Evolutionary conservation across 768 basidiomycete genomes (phyloP).

Genomic region (Termitomyces sp.): DNA sequence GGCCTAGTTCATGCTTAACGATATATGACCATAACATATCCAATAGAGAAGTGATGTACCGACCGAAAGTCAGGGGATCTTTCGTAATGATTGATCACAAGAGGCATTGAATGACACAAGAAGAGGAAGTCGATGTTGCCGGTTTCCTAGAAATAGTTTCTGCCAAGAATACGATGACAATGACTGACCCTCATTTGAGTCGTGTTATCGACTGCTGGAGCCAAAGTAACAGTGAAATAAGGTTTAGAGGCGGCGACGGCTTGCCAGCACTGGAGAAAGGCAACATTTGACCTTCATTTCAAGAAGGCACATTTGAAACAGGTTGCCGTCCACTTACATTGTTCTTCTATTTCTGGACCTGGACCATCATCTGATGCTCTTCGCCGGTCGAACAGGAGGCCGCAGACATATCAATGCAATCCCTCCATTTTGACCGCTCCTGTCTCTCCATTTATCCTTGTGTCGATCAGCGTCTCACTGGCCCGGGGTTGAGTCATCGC

Average conservation of each 20-base stretch:
- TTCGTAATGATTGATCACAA: background rate
- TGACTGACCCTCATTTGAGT: background rate
- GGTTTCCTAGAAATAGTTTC: too few relatives aligned
- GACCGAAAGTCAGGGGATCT: slow-evolving; percentile 37
- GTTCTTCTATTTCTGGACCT: background rate
- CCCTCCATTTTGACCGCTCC: background rate
- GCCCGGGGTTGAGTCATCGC: background rate
- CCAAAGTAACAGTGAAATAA: background rate
- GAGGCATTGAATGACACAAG: background rate
- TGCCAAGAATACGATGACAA: too few relatives aligned
- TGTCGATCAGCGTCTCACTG: background rate
- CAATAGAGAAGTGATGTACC: slow-evolving; percentile 46
- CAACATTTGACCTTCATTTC: background rate
- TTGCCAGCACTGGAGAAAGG: background rate
- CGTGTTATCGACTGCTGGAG: too few relatives aligned
- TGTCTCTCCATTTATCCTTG: background rate
- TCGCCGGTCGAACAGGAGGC: background rate
- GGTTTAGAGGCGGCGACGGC: background rate
- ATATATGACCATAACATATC: slow-evolving; percentile 18
- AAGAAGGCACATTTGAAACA: background rate
- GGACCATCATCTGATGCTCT: background rate
- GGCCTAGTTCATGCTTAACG: background rate
- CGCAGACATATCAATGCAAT: too few relatives aligned
- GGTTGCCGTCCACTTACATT: background rate
- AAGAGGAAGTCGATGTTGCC: background rate